These are phyloP conservation scores for Pseudopithomyces chartarum DNA, from an alignment of 2,329 filamentous ascomycete genomes.

Conservation along the genomic window DNA sequence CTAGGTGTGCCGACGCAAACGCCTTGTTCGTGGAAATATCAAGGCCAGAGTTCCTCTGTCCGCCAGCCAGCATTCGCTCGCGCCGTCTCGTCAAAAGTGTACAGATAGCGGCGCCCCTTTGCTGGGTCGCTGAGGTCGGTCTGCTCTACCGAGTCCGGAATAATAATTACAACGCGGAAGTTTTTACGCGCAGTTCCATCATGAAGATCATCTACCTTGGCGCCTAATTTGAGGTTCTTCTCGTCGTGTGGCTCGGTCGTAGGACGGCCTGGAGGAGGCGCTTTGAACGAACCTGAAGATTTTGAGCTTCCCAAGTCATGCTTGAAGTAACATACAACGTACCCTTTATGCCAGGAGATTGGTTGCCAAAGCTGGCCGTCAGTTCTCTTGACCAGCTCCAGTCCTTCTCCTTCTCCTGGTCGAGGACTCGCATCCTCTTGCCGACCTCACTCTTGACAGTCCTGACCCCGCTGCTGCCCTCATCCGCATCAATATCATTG, in stretches of 20 bases:
- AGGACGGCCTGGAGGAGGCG: conserved; percentile 56
- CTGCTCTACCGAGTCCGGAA: conserved; percentile 76
- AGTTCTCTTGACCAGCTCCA: conserved; percentile 85
- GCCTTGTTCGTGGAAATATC: conserved; percentile 1
- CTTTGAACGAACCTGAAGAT: conserved; percentile 65
- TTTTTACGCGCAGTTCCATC: conserved; percentile 74
- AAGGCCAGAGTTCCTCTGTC: conserved; percentile 49
- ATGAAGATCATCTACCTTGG: conserved; percentile 71
- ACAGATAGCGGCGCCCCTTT: conserved; percentile 68
- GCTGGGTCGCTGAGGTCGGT: conserved; percentile 72
- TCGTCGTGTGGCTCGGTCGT: conserved; percentile 52
- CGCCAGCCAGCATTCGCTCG: conserved; percentile 61
- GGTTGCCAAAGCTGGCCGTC: conserved; percentile 87
- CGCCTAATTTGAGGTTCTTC: conserved; percentile 55
- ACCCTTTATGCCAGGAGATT: conserved; percentile 79
- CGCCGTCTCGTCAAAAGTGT: conserved; percentile 61
- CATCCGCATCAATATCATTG: conserved; percentile 64
- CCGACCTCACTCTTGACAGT: conserved; percentile 66
- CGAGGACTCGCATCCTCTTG: conserved; percentile 65
- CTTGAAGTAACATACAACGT: conserved; percentile 19
- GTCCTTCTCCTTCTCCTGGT: conserved; percentile 49
- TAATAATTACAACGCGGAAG: conserved; percentile 87
- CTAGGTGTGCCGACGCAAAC: not conserved
- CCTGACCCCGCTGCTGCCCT: conserved; percentile 59
- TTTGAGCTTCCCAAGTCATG: conserved; percentile 1